A percentile compares a stretch with the other conserved stretches of the same genome.
phyloP scores from a whole-genome alignment of 2,329 filamentous ascomycete genomes.

The Bertia moriformis region DNA sequence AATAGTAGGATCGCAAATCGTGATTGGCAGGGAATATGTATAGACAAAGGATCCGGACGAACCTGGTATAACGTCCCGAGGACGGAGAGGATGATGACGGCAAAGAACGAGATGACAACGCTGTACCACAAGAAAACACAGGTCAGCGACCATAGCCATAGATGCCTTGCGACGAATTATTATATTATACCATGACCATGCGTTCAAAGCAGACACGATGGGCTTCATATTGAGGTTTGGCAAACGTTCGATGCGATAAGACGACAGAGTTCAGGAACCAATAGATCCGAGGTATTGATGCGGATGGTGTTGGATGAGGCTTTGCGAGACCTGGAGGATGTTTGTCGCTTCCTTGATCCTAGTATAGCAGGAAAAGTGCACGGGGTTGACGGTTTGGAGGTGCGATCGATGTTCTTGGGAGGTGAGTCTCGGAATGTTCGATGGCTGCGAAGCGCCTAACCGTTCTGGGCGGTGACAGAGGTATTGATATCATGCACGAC shows the following conservation, averaged over 20 bases:
- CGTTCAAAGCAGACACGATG: constrained; percentile 49
- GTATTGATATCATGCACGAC: no score
- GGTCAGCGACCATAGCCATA: not conserved
- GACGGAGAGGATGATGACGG: constrained; percentile 48
- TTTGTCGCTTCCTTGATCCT: no score
- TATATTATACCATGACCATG: constrained; percentile 48
- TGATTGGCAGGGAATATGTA: not conserved
- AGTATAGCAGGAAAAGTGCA: no score
- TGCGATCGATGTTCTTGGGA: no score
- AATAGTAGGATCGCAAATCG: no score
- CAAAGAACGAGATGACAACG: constrained; percentile 49
- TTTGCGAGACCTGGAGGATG: not conserved
- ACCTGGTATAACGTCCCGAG: constrained; percentile 48
- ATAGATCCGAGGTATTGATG: no score
- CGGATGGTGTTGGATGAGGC: not conserved
- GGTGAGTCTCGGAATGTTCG: no score
- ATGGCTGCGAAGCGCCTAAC: no score
- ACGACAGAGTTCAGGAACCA: no score
- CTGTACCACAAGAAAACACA: constrained; percentile 18
- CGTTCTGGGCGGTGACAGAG: no score
- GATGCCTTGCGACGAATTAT: constrained; percentile 5
- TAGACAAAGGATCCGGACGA: constrained; percentile 16
- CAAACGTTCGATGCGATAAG: not conserved
- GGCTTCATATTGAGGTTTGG: constrained; percentile 42
- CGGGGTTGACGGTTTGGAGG: no score